Evolutionary conservation across 176 grass and related monocot species (phyloP), one percentile per base, ranked within the genome.

Genomic region (Phoenix roebelenii): DNA sequence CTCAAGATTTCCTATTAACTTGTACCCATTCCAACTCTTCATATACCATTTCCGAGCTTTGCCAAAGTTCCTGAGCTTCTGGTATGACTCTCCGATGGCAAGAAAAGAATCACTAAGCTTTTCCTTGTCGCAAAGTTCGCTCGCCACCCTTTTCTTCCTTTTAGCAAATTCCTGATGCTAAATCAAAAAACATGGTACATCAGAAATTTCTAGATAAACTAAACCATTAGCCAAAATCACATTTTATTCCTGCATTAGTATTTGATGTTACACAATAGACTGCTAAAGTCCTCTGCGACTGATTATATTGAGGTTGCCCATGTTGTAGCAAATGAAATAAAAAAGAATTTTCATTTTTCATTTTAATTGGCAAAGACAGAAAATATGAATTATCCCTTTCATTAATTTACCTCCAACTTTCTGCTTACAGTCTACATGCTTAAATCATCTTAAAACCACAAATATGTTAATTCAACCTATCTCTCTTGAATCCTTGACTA

Each of bases 21-120:
- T 75, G 77, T 80, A 85, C n/a, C 73, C 68, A 22, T 85, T 70
- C 92, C 78, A 97, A 67, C 92, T 85, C 62, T 77, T 88, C 78
- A 77, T 91, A 75, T 73, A 91, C 92, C 92, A 97, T 62, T 97
- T 91, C 53, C 66, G 75, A 66, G 92, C 83, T 85, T 85, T 91
- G 66, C 56, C 64, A 61, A 97, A 97, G 67, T 80, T 80, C 70
- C 87, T 97, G 63, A 97, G 87, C 68, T 90, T 88, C 72, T 80
- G 80, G 61, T 91, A 91, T 5, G 92, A 90, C 69, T 97, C 92
- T 48, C 84, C 92, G 54, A 97, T 72, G 23, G 15, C 67, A 16
- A 91, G 65, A 72, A 69, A 70, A 70, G 92, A 74, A 77, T 97
- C 87, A 57, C 87, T 74, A 60, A 77, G 66, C 73, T 97, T 97